Base-by-base conservation (phyloP, 1,139 yeast genomes). In the Debaryomycetaceae sp. region DNA sequence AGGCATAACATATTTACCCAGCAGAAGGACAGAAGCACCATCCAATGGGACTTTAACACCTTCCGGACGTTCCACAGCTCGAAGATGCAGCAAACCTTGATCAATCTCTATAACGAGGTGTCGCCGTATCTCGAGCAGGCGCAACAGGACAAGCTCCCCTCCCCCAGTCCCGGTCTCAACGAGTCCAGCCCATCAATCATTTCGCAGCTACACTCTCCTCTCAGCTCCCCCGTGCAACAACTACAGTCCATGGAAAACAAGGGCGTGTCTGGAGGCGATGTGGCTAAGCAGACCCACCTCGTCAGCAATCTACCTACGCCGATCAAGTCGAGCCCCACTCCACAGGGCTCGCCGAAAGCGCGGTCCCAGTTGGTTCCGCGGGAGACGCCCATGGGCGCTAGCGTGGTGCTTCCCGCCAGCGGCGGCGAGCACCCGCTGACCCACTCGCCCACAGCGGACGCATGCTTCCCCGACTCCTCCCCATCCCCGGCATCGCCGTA, bases 31-130 rank as follows among this genome's bases (percentile, higher is more conserved):
- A 29, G 20, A 5, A 34, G 27, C 24, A 31, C 44, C 6, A 50
- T 59, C 9, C 45, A 54, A 29, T 62, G 66, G 66, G 53, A 62
- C 41, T 60, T 62, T 37, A 50, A 54, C 29, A 52, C 55, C 8
- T 45, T 45, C 31, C 41, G 45, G 33, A 40, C 45, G 14, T 44
- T 41, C 41, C 45, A 42, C 24, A 41, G 43, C 20, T 43, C 45
- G 5, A 27, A 40, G 33, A 43, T 43, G 45, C 45, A 43, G 11
- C 45, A 43, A 31, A 43, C 45, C 2, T 20, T 43, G 14, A 33
- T 42, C 6, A 38, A 42, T 33, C 24, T 42, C 36, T 38, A 38
- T 24, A 42, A 34, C 23, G 34, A 40, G 11, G 42, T 36, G 22
- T 40, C 42, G 7, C 42, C 42, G 17, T 40, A 35, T 24, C 35